Evolutionary conservation across 2,329 filamentous ascomycete species (phyloP).

Genomic region (Harringtonia aguacate): DNA sequence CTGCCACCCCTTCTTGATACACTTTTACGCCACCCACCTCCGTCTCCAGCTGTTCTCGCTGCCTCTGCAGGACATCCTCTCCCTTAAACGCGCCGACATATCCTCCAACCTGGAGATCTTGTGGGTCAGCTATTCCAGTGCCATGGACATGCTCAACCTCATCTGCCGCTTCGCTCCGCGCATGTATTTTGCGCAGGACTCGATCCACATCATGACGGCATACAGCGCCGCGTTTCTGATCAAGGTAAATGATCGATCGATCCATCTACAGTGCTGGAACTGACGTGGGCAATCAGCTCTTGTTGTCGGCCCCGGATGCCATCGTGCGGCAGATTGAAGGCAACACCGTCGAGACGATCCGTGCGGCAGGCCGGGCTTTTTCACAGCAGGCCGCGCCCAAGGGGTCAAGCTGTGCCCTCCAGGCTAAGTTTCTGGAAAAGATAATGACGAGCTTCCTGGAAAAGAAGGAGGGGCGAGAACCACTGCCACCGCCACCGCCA

Average conservation of each 20-base stretch:
- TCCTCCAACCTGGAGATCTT: too few species aligned
- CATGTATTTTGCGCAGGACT: slow-evolving; percentile 19
- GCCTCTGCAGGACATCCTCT: slow-evolving; percentile 14
- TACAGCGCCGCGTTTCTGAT: background rate
- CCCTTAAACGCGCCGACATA: slow-evolving; percentile 12
- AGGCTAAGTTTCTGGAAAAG: slow-evolving; percentile 22
- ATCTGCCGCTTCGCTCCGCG: slow-evolving; percentile 16
- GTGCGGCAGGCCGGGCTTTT: slow-evolving; percentile 22
- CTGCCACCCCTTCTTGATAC: slow-evolving; percentile 25
- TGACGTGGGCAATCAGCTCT: too few species aligned
- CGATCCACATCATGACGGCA: background rate
- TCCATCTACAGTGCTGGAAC: too few species aligned
- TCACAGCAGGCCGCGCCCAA: slow-evolving; percentile 17
- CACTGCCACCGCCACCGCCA: too few species aligned
- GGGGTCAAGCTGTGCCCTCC: slow-evolving; percentile 19
- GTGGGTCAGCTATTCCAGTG: slow-evolving; percentile 21
- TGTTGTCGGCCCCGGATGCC: background rate
- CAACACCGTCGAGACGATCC: slow-evolving; percentile 12
- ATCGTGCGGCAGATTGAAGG: too few species aligned
- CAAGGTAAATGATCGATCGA: too few species aligned
- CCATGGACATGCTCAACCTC: slow-evolving; percentile 18
- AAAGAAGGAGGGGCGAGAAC: too few species aligned
- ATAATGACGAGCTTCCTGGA: too few species aligned
- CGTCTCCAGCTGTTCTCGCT: slow-evolving; percentile 25
- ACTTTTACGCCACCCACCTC: slow-evolving; percentile 27